These are phyloP conservation scores for Pseudocercospora cruenta DNA, from an alignment of 2,329 filamentous ascomycete genomes.

Conservation along the genomic window DNA sequence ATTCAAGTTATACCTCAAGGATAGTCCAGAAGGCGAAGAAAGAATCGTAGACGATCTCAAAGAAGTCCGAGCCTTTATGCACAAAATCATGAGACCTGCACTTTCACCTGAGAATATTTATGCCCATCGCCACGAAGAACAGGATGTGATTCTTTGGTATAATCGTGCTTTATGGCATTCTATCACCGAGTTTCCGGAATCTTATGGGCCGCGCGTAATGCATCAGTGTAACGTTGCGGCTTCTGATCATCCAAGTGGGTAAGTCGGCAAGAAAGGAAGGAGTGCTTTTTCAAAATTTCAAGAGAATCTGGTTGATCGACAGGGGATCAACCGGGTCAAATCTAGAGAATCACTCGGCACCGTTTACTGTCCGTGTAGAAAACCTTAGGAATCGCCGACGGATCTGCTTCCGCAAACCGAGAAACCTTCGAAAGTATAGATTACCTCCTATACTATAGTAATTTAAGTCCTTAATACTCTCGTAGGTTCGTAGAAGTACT, in stretches of 20 bases:
- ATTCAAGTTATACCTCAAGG: slow-evolving; percentile 18
- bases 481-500: too few species aligned
- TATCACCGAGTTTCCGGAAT: slow-evolving; percentile 20
- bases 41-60: slow-evolving; percentile 14
- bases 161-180: slow-evolving; percentile 21
- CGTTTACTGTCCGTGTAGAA: too few species aligned
- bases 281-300: background rate
- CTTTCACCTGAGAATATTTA: slow-evolving; percentile 20
- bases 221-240: slow-evolving; percentile 23
- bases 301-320: background rate
- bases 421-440: too few species aligned
- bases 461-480: too few species aligned
- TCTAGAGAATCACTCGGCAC: background rate
- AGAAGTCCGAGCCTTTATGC: slow-evolving; percentile 21
- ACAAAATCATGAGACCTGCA: slow-evolving; percentile 21
- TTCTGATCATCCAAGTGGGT: slow-evolving; percentile 14
- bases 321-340: background rate
- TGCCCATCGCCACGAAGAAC: slow-evolving; percentile 19
- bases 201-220: slow-evolving; percentile 20
- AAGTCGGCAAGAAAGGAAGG: background rate
- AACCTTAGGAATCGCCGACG: too few species aligned
- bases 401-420: too few species aligned
- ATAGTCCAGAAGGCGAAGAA: slow-evolving; percentile 13
- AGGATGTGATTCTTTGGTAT: slow-evolving; percentile 23
- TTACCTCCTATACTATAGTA: too few species aligned